A percentile compares a stretch with the other conserved stretches of the same genome.
Evolutionary conservation across 176 grass and related monocot species (phyloP).

Genomic region (Typha latifolia): DNA sequence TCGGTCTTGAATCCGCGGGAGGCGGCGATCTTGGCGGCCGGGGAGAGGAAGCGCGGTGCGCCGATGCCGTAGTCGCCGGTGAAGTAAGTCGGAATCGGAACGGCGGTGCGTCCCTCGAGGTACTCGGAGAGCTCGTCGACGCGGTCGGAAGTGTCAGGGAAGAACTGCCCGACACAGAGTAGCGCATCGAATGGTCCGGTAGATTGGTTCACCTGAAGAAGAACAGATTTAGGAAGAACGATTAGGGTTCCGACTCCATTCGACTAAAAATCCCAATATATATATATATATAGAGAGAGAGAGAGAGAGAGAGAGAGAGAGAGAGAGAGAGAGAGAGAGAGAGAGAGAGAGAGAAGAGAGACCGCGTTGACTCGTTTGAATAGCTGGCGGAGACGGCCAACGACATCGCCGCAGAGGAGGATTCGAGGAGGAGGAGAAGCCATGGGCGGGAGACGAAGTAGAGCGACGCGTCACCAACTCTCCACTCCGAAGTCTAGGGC

Average conservation of each 20-base stretch:
- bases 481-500: too few species aligned
- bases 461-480: too few species aligned
- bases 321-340: neutral
- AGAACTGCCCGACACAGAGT: conserved; percentile 87
- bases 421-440: conserved; percentile 42
- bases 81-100: conserved; percentile 93
- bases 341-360: neutral
- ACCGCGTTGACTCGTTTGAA: conserved; percentile 86
- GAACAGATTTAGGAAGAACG: neutral
- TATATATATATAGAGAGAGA: neutral
- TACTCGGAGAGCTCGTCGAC: conserved; percentile 54
- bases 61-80: conserved; percentile 66
- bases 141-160: conserved; percentile 31
- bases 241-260: conserved; percentile 5
- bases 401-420: conserved; percentile 75
- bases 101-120: conserved; percentile 52
- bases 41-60: conserved; percentile 46
- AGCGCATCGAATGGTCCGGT: conserved; percentile 80
- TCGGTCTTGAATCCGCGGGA: conserved; percentile 40
- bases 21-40: conserved; percentile 19
- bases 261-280: neutral
- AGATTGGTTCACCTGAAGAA: conserved; percentile 65
- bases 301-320: too few species aligned
- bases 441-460: conserved; percentile 10
- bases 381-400: conserved; percentile 63